Evolutionary conservation across 73 alveolate genomes (phyloP).

Genomic region (Paramecium octaurelia): DNA sequence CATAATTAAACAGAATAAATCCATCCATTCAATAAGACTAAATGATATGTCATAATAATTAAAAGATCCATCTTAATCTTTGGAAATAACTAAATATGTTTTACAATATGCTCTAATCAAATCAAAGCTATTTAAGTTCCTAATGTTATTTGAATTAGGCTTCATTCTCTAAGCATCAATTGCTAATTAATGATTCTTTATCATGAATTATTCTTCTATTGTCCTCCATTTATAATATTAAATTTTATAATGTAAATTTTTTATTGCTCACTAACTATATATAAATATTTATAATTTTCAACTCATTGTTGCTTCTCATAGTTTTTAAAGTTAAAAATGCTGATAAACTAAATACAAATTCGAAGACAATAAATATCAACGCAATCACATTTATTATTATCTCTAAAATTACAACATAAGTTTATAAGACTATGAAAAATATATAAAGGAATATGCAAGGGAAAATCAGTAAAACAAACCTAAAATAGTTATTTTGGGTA

Average conservation of each 20-base stretch:
- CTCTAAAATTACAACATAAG: not conserved
- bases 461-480: not conserved
- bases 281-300: not conserved
- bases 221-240: not conserved
- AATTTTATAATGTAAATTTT: not conserved
- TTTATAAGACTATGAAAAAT: not conserved
- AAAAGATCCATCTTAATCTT: not conserved
- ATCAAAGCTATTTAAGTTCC: slow-evolving; percentile 66
- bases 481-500: not conserved
- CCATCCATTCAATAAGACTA: not conserved
- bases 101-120: slow-evolving; percentile 68
- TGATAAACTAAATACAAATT: not conserved
- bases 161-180: not conserved
- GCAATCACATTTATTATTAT: not conserved
- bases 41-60: not conserved
- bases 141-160: not conserved
- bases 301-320: slow-evolving; percentile 4
- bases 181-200: not conserved
- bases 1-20: no score
- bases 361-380: not conserved
- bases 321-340: not conserved
- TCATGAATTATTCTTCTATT: not conserved
- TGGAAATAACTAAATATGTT: slow-evolving; percentile 65
- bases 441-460: not conserved
- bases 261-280: not conserved